Conservation (phyloP, 2,329 filamentous ascomycete species). For the Diaporthe sp. region DNA sequence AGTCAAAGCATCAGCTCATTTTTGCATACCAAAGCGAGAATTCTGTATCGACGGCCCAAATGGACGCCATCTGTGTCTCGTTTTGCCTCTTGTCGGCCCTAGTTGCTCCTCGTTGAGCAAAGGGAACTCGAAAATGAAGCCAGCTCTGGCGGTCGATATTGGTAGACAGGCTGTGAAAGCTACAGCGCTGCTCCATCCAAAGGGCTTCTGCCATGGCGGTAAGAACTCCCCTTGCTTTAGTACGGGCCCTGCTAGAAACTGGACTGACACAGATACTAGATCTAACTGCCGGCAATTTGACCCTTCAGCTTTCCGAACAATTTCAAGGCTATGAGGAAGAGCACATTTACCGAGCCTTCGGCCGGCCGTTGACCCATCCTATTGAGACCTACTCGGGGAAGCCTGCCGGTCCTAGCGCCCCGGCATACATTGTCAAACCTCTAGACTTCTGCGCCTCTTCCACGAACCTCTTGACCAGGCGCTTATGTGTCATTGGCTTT, state of each 20-base stretch:
- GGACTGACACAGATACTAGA: constrained; percentile 25
- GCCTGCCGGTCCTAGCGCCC: no score
- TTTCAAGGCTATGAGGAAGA: constrained; percentile 33
- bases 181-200: constrained; percentile 37
- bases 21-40: constrained; percentile 28
- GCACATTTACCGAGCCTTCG: constrained; percentile 30
- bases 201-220: constrained; percentile 39
- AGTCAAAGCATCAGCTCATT: constrained; percentile 31
- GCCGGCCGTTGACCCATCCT: constrained; percentile 20
- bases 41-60: constrained; percentile 34
- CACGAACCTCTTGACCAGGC: no score
- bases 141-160: constrained; percentile 28
- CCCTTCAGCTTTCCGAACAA: constrained; percentile 31
- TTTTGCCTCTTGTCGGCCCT: constrained; percentile 32
- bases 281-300: constrained; percentile 37
- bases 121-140: constrained; percentile 33
- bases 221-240: constrained; percentile 15
- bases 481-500: no score
- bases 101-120: constrained; percentile 32
- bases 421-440: no score
- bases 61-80: constrained; percentile 5
- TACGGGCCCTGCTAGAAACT: not conserved
- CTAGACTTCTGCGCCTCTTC: no score
- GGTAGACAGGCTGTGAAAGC: constrained; percentile 34
- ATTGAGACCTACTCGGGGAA: constrained; percentile 31